Conservation (phyloP, 768 basidiomycete genomes). For the Pleurotus pulmonarius region DNA sequence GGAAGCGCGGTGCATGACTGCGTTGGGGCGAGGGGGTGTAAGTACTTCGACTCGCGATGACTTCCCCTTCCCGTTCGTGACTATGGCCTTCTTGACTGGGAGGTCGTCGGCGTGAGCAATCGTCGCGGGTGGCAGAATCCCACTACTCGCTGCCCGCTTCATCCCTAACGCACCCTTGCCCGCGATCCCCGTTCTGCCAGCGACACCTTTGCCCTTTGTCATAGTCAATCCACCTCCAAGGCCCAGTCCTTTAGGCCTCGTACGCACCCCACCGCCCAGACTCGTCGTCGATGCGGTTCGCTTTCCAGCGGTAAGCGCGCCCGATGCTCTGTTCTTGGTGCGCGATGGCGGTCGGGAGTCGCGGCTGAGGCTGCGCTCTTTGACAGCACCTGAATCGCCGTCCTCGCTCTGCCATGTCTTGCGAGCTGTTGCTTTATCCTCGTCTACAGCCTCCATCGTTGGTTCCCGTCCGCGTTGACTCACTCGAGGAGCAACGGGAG, state of each 20-base stretch:
- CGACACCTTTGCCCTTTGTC: constrained; percentile 8
- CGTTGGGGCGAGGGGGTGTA: neutral
- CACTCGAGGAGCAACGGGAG: neutral
- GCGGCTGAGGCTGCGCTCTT: constrained; percentile 1
- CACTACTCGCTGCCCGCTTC: constrained; percentile 6
- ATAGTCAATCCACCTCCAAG: constrained; percentile 5
- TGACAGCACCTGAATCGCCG: neutral
- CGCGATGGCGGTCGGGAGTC: neutral
- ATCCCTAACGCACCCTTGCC: constrained; percentile 8
- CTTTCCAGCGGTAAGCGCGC: constrained; percentile 3
- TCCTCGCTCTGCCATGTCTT: neutral
- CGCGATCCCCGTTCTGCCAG: constrained; percentile 4
- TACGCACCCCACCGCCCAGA: neutral
- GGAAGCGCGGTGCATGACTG: neutral
- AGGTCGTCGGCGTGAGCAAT: constrained; percentile 1
- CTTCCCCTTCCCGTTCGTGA: constrained; percentile 11
- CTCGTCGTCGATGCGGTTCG: constrained; percentile 2
- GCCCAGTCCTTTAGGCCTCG: constrained; percentile 7
- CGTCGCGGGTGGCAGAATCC: neutral
- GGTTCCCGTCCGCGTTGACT: neutral
- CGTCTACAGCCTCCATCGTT: neutral
- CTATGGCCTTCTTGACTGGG: constrained; percentile 13
- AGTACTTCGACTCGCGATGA: neutral
- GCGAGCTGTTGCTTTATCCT: neutral
- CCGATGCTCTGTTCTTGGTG: neutral